Base-by-base conservation (phyloP, 345 rosid species). In the Rhodomyrtus tomentosa region DNA sequence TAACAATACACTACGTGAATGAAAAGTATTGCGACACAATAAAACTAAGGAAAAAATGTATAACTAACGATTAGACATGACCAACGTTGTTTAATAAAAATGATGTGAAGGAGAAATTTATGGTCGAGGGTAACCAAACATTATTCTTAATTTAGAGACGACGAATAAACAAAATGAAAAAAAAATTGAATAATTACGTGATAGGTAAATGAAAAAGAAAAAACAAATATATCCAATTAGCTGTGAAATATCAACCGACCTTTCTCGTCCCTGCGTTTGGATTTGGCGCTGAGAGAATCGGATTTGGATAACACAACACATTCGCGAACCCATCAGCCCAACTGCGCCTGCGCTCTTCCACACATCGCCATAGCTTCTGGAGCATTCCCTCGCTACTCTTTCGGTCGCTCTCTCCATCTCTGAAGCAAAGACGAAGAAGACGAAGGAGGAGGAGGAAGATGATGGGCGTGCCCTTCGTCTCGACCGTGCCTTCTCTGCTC, bases 391-490 rank as follows among this genome's bases (percentile, higher is more conserved):
- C 50, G 50, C 50, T 49, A 10, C 50, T 49, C 50, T 11, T 2
- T 49, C 50, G 50, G 0, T 62, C 74, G 2, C 27, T 54, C 29
- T 18, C 42, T 29, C 74, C 42, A 7, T 4, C 74, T 36, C 45
- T 24, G 45, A 68, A 68, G 79, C 79, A 68, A 68, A 4, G 79
- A 38, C 45, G 79, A 68, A 68, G 76, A 62, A 16, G 76, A 8
- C 36, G 18, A 11, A 25, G 72, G 72, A 58, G 58, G 58, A 55
- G 58, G 58, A 22, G 12, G 56, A 68, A 0, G 62, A 55, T 49
- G 55, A 91, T 85, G 91, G 91, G 91, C 50, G 91, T 89, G 10
- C 92, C 95, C 76, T 93, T 93, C 88, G 90, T 93, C 85, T 90
- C 96, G 18, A 91, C 93, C 32, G 74, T 90, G 18, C 94, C 98